These are phyloP conservation scores for Coemansia guatemalensis DNA, from an alignment of 192 early-diverging fungal genomes.

Conservation along the genomic window DNA sequence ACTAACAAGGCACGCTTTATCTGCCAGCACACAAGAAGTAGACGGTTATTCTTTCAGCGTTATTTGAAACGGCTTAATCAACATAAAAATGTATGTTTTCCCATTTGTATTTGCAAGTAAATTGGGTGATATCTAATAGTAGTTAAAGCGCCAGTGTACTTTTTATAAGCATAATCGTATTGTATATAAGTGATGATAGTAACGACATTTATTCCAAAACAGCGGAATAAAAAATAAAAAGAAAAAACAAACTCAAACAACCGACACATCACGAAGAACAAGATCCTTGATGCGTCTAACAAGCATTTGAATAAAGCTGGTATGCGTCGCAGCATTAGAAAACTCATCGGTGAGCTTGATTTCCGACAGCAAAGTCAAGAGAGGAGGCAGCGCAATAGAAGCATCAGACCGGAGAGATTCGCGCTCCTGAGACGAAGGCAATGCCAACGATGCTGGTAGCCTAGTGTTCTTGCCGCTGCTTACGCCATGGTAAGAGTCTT, in stretches of 20 bases:
- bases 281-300: conserved; percentile 46
- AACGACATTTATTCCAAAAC: no score
- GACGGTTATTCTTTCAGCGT: no score
- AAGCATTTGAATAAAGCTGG: conserved; percentile 52
- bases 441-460: conserved; percentile 11
- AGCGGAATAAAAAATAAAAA: not conserved
- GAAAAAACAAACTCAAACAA: conserved; percentile 6
- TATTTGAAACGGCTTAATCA: no score
- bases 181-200: no score
- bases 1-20: no score
- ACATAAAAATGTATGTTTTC: no score
- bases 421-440: conserved; percentile 34
- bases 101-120: no score
- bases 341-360: conserved; percentile 42
- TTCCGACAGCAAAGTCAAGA: conserved; percentile 33
- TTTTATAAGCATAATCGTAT: no score
- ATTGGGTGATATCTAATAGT: no score
- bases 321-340: conserved; percentile 29
- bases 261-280: conserved; percentile 37
- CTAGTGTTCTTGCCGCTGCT: not conserved
- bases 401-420: conserved; percentile 39
- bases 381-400: conserved; percentile 41
- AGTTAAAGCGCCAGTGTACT: no score
- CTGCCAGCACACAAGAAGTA: no score
- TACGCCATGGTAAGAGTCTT: conserved; percentile 1